Evolutionary conservation across 1,139 yeast species (phyloP).

Genomic region (Sugiyamaella xylanicola): DNA sequence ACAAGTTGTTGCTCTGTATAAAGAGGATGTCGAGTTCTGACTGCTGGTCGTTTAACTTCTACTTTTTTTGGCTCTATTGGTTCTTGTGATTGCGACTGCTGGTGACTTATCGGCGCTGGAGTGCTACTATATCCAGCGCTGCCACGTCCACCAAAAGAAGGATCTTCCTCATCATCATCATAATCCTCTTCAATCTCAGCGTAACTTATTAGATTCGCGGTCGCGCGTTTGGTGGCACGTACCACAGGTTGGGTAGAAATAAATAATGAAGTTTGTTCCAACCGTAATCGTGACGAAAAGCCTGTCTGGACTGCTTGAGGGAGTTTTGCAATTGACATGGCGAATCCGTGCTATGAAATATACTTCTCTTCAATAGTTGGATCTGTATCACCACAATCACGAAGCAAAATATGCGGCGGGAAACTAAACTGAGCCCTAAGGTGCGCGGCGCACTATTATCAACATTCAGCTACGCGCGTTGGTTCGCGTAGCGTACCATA

Average conservation of each 20-base stretch:
- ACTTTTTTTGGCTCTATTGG: constrained; percentile 23
- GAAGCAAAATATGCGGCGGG: neutral
- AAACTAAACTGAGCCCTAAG: too few species aligned
- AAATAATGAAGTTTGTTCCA: constrained; percentile 68
- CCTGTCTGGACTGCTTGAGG: constrained; percentile 82
- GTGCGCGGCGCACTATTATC: too few species aligned
- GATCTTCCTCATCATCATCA: constrained; percentile 58
- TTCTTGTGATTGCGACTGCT: constrained; percentile 13
- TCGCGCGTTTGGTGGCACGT: constrained; percentile 75
- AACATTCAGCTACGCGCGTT: neutral
- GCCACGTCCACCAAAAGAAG: constrained; percentile 22
- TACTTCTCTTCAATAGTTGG: neutral
- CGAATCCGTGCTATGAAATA: neutral
- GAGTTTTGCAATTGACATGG: constrained; percentile 34
- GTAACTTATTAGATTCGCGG: constrained; percentile 67
- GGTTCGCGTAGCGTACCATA: too few species aligned
- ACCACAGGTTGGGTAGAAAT: constrained; percentile 72
- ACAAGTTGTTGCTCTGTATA: constrained; percentile 42
- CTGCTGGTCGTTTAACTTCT: constrained; percentile 38
- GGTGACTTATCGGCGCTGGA: constrained; percentile 8
- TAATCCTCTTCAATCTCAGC: constrained; percentile 80
- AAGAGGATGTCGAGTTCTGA: constrained; percentile 37
- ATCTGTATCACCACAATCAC: neutral
- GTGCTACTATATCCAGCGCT: constrained; percentile 19
- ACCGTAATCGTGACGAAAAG: constrained; percentile 62